Conservation (phyloP, 345 rosid genomes). For the Murraya paniculata region DNA sequence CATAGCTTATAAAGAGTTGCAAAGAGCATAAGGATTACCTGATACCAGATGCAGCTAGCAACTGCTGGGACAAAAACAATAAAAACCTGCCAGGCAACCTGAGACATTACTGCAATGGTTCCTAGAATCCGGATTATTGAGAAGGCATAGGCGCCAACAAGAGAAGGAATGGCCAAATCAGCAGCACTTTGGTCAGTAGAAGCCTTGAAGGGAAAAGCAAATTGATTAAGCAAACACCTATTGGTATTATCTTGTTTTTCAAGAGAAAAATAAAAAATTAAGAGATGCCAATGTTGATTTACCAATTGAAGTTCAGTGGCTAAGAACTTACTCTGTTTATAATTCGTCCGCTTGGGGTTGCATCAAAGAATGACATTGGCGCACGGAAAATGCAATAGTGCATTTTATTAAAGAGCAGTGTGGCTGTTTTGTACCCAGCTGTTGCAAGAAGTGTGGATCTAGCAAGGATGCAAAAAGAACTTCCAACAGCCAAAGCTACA, state of each 20-base stretch:
- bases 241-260: background rate
- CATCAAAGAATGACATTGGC: conserved; percentile 74
- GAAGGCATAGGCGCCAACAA: conserved; percentile 42
- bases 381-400: conserved; percentile 63
- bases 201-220: conserved; percentile 40
- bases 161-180: conserved; percentile 50
- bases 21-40: conserved; percentile 34
- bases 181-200: conserved; percentile 74
- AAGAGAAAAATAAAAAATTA: too few species aligned
- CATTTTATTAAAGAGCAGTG: conserved; percentile 59
- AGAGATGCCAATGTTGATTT: background rate
- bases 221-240: background rate
- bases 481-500: conserved; percentile 50
- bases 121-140: conserved; percentile 54
- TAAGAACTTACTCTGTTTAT: conserved; percentile 40
- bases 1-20: background rate
- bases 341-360: conserved; percentile 67
- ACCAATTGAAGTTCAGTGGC: background rate
- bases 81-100: conserved; percentile 64
- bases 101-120: conserved; percentile 57
- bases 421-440: conserved; percentile 60
- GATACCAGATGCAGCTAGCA: conserved; percentile 53
- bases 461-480: conserved; percentile 52
- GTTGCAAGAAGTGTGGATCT: conserved; percentile 42
- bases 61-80: conserved; percentile 54